A percentile compares a stretch with the other conserved stretches of the same genome.
phyloP scores from a whole-genome alignment of 257 asterid genomes.

The Solanum peruvianum region DNA sequence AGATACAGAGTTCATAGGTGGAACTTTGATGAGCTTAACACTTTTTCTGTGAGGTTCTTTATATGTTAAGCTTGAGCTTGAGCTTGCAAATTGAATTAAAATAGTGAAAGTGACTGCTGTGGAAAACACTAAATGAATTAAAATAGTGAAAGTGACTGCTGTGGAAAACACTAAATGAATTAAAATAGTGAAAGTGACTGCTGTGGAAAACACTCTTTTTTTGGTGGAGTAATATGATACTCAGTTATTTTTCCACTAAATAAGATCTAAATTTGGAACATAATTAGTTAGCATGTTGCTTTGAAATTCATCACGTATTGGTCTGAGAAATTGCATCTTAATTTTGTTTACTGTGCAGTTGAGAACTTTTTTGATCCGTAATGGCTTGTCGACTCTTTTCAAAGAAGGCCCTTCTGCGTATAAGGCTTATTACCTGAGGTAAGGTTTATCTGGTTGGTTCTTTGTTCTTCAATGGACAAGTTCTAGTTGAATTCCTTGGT shows the following conservation, averaged over 20 bases:
- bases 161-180: background rate
- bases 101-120: background rate
- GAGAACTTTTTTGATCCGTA: constrained; percentile 85
- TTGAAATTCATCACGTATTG: background rate
- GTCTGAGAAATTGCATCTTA: background rate
- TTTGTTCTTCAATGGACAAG: background rate
- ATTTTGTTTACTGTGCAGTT: constrained; percentile 32
- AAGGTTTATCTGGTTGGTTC: constrained; percentile 6
- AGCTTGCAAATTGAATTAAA: background rate
- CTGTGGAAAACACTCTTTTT: background rate
- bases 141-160: background rate
- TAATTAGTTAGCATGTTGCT: constrained; percentile 1
- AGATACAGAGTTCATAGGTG: background rate
- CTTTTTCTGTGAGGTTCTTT: background rate
- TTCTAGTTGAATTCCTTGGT: background rate
- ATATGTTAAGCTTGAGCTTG: background rate
- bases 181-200: background rate
- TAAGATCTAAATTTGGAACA: background rate
- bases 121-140: background rate
- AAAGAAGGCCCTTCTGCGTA: constrained; percentile 90
- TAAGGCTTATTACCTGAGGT: constrained; percentile 86
- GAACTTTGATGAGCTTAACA: background rate
- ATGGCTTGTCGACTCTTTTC: constrained; percentile 80
- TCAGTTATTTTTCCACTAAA: background rate
- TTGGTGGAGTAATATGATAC: background rate